Base-by-base conservation (phyloP, 1,139 yeast species). In the Nadsonia starkeyi-henricii region DNA sequence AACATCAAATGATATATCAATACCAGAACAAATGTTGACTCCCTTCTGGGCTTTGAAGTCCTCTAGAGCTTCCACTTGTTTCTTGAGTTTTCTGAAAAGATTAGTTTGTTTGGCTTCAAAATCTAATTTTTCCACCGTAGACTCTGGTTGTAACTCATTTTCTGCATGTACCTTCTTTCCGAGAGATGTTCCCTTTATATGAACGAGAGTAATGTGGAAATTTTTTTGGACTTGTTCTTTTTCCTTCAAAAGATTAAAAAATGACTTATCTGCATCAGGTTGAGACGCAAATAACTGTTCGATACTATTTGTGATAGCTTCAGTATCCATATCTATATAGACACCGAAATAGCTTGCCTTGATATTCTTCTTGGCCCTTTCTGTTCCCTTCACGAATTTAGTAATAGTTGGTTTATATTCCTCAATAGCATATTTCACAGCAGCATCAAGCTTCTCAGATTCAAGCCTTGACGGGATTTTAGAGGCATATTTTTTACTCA, bases 161-260 rank as follows among this genome's bases (percentile, higher is more conserved):
- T 12, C 44, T 33, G 37, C 41, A 44, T 17, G 49, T 44, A 19
- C 41, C 12, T 30, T 36, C 46, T 50, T 44, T 37, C 46, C 23
- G 26, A 44, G 36, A 17, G 42, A 42, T 1, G 30, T 17, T n/a
- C 39, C 47, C 20, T 61, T 58, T 0, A 61, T 54, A 60, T 91
- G 97, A 0, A 79, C 76, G 44, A 89, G 62, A 0, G 98, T 91
- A 1, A 89, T 77, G 61, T 91, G 98, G 57, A 86, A 83, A 41
- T 70, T 72, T 0, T 59, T 49, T 56, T 81, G 88, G 0, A 81
- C 62, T 41, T 79, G 65, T 2, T 65, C 56, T 0, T 51, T 54
- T 0, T 58, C 47, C 43, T 69, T 61, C 36, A 82, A 47, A 54
- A 57, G 20, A 1, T 53, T 36, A 60, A 62, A 64, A 43, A 60